These are phyloP conservation scores for Melastoma candidum DNA, from an alignment of 441 rosid species.

Conservation along the genomic window DNA sequence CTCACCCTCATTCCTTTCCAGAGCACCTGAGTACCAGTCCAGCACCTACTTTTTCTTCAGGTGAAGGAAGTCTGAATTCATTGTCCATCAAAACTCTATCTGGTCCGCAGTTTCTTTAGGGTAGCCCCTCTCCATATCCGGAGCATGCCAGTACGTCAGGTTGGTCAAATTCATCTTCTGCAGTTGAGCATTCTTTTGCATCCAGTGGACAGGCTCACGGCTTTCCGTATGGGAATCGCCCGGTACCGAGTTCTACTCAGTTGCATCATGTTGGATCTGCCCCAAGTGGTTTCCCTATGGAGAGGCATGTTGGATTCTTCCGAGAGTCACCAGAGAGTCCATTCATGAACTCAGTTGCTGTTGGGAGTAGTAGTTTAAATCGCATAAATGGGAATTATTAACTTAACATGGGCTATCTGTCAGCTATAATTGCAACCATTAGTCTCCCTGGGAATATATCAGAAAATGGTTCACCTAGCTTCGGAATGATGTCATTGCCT, in stretches of 20 bases:
- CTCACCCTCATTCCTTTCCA: conserved; percentile 47
- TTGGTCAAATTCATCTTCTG: conserved; percentile 41
- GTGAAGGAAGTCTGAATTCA: conserved; percentile 39
- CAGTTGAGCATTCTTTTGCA: conserved; percentile 44
- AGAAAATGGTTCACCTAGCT: conserved; percentile 43
- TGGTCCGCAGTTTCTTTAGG: conserved; percentile 82
- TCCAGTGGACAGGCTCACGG: conserved; percentile 41
- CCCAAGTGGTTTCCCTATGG: conserved; percentile 58
- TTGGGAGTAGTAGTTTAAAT: conserved; percentile 41
- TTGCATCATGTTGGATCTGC: conserved; percentile 81
- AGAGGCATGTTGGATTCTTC: conserved; percentile 69
- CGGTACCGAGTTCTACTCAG: conserved; percentile 38
- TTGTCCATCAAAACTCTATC: conserved; percentile 57
- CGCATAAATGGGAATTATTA: conserved; percentile 45
- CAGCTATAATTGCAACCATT: conserved; percentile 35
- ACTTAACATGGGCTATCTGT: conserved; percentile 41
- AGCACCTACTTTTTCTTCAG: conserved; percentile 37
- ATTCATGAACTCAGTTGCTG: conserved; percentile 39
- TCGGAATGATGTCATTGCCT: conserved; percentile 62
- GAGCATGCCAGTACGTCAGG: conserved; percentile 45
- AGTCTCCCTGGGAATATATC: conserved; percentile 37
- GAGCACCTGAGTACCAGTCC: conserved; percentile 51
- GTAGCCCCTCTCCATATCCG: conserved; percentile 57
- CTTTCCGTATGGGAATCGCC: conserved; percentile 38
- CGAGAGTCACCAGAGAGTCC: conserved; percentile 55